Percentiles rank a stretch among this genome's conserved stretches.
These are phyloP conservation scores for Jasminum sambac DNA, from an alignment of 257 asterid species.

Conservation along the genomic window DNA sequence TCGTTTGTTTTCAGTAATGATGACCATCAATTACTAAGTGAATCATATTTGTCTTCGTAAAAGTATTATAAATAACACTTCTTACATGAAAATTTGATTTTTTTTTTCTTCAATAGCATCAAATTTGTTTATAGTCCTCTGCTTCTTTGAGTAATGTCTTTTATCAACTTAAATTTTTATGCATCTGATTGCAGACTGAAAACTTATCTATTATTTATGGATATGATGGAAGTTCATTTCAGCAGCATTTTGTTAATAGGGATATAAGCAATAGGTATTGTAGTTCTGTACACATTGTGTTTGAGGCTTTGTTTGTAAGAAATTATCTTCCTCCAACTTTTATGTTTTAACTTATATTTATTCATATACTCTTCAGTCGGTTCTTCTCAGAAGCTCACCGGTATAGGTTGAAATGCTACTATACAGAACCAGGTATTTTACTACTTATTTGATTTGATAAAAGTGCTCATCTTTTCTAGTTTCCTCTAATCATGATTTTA, in stretches of 20 bases:
- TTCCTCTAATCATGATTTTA: constrained; percentile 3
- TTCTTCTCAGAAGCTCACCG: constrained; percentile 74
- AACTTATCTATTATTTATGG: constrained; percentile 62
- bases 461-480: constrained; percentile 10
- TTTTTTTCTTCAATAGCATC: background rate
- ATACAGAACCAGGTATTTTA: constrained; percentile 55
- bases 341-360: constrained; percentile 20
- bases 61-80: background rate
- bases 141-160: background rate
- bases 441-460: constrained; percentile 8
- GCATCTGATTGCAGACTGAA: constrained; percentile 41
- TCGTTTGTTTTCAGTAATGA: background rate
- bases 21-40: background rate
- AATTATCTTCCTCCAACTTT: constrained; percentile 3
- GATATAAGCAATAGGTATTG: constrained; percentile 50
- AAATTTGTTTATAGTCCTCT: background rate
- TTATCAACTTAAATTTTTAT: constrained; percentile 1
- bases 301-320: constrained; percentile 2
- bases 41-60: no score
- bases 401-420: constrained; percentile 74
- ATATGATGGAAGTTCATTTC: constrained; percentile 60
- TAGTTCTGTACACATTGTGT: background rate
- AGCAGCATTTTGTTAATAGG: constrained; percentile 53
- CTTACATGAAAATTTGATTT: background rate
- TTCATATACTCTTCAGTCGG: constrained; percentile 38